These are phyloP conservation scores for Ceratobasidium sp. DNA, from an alignment of 1,284 basidiomycete species.

Conservation along the genomic window DNA sequence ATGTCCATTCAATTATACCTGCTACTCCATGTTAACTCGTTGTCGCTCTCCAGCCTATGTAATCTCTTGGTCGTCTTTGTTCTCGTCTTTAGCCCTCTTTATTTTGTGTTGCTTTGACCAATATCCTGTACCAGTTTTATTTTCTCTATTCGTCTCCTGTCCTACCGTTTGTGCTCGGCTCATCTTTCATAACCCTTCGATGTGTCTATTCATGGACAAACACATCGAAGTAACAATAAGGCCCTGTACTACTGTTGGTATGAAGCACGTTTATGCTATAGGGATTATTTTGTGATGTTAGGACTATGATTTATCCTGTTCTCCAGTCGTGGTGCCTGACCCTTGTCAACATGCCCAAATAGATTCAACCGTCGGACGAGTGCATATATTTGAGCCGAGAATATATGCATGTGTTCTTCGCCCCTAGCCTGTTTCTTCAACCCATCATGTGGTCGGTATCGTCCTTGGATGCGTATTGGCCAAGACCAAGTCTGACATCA, in stretches of 20 bases:
- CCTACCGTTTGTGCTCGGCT: background rate
- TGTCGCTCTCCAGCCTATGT: background rate
- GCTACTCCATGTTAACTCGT: background rate
- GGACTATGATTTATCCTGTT: conserved; percentile 3
- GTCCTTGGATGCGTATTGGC: background rate
- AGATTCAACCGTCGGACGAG: background rate
- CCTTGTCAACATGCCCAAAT: conserved; percentile 1
- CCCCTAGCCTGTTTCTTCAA: background rate
- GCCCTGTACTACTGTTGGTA: conserved; percentile 13
- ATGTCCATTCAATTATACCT: background rate
- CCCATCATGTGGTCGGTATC: background rate
- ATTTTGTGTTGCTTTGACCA: background rate
- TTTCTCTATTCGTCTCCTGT: conserved; percentile 1
- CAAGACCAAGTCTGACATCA: conserved; percentile 16
- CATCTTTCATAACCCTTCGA: background rate
- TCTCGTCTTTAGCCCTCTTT: conserved; percentile 7
- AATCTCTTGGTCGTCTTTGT: conserved; percentile 11
- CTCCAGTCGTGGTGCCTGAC: background rate
- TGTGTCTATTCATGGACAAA: background rate
- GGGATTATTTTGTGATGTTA: conserved; percentile 20
- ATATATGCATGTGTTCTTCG: background rate
- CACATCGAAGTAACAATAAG: background rate
- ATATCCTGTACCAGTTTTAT: conserved; percentile 15
- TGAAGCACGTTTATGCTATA: conserved; percentile 7
- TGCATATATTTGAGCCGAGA: background rate